phyloP scores from a whole-genome alignment of 1,139 yeast species.

The Candida smagusa region DNA sequence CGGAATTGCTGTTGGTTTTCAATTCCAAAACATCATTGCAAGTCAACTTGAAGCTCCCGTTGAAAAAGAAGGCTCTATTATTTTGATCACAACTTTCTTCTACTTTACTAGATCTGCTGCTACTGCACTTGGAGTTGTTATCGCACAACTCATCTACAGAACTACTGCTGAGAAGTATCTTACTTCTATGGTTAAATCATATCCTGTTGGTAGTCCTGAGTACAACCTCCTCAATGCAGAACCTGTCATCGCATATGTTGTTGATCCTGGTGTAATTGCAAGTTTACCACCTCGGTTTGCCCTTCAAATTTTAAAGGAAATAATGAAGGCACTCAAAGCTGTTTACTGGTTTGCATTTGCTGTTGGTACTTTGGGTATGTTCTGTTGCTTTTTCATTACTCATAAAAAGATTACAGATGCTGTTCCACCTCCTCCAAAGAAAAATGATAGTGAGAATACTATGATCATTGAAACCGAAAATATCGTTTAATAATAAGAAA shows the following conservation, averaged over 20 bases:
- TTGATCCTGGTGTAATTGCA: conserved; percentile 28
- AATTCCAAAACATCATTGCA: conserved; percentile 20
- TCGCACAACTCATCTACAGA: conserved; percentile 16
- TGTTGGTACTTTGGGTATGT: conserved; percentile 14
- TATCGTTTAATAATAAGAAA: too few relatives aligned
- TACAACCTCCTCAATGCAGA: conserved; percentile 14
- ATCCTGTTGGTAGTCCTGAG: conserved; percentile 14
- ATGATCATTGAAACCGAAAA: too few relatives aligned
- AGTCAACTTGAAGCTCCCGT: conserved; percentile 21
- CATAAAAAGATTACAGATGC: too few relatives aligned
- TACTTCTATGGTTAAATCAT: conserved; percentile 10
- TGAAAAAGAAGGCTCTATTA: conserved; percentile 16
- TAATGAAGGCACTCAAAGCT: conserved; percentile 37
- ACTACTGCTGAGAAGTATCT: conserved; percentile 16
- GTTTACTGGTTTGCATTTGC: conserved; percentile 42
- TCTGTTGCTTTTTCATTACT: too few relatives aligned
- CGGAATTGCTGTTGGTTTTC: conserved; percentile 20
- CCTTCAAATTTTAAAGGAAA: conserved; percentile 21
- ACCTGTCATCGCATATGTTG: conserved; percentile 20
- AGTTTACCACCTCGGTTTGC: conserved; percentile 21
- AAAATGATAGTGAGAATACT: too few relatives aligned
- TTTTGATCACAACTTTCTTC: conserved; percentile 17
- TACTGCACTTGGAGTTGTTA: conserved; percentile 18
- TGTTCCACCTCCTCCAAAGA: too few relatives aligned
- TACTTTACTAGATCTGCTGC: conserved; percentile 18